Conservation (phyloP, 202 grass and related monocot genomes). For the Carex sylvatica region DNA sequence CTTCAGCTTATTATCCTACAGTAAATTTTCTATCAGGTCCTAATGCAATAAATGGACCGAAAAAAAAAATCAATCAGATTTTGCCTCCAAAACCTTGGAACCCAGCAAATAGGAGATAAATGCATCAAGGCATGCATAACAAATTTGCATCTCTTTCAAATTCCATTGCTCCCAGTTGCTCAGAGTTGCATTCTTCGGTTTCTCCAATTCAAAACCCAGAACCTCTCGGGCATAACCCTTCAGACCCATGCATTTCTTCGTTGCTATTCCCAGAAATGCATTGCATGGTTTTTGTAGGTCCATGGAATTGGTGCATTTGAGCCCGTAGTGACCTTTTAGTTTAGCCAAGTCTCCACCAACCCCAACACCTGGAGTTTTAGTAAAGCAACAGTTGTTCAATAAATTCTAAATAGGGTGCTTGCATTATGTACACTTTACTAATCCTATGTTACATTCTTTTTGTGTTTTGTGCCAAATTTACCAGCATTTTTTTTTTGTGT, state of each 20-base stretch:
- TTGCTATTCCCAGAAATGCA: conserved; percentile 6
- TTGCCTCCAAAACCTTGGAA: conserved; percentile 24
- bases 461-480: not conserved
- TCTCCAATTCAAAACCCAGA: conserved; percentile 41
- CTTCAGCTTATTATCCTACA: not conserved
- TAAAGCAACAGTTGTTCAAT: not conserved
- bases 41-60: not conserved
- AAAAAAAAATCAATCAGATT: not conserved
- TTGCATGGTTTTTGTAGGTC: conserved; percentile 36
- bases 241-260: conserved; percentile 23
- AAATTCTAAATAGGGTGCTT: not conserved
- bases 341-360: conserved; percentile 36
- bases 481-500: not conserved
- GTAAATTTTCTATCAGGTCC: not conserved
- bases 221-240: conserved; percentile 44
- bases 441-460: not conserved
- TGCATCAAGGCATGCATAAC: conserved; percentile 56
- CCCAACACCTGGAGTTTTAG: conserved; percentile 26
- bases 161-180: conserved; percentile 53
- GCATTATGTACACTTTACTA: not conserved
- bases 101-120: conserved; percentile 63
- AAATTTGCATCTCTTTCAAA: conserved; percentile 31
- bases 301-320: conserved; percentile 24
- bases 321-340: conserved; percentile 40
- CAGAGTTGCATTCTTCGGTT: conserved; percentile 38